Evolutionary conservation across 495 filamentous ascomycete species (phyloP).

Genomic region (Apiosordaria backusii): DNA sequence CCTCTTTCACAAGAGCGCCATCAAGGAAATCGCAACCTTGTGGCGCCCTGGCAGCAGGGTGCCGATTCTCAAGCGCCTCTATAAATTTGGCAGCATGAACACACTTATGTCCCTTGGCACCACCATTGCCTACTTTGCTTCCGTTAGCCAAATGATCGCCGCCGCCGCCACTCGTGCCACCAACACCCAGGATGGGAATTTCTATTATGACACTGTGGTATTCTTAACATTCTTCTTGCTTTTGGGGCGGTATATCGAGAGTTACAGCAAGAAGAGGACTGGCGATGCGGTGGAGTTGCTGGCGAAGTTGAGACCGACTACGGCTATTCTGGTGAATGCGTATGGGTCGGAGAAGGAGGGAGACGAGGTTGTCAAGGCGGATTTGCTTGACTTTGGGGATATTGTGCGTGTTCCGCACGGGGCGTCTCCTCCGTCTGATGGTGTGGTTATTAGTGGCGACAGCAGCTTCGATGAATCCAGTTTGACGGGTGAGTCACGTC

Average conservation of each 20-base stretch:
- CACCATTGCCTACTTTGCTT: slow-evolving; percentile 81
- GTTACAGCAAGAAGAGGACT: slow-evolving; percentile 88
- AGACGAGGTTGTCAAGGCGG: slow-evolving; percentile 53
- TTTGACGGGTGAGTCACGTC: slow-evolving; percentile 82
- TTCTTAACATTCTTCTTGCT: slow-evolving; percentile 92
- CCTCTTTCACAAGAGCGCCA: slow-evolving; percentile 73
- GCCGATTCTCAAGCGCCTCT: slow-evolving; percentile 73
- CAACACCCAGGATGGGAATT: slow-evolving; percentile 50
- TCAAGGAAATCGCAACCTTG: slow-evolving; percentile 73
- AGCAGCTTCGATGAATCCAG: slow-evolving; percentile 85
- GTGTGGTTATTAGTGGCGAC: slow-evolving; percentile 59
- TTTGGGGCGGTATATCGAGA: slow-evolving; percentile 72
- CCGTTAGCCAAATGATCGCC: slow-evolving; percentile 71
- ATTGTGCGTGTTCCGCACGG: slow-evolving; percentile 72
- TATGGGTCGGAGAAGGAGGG: slow-evolving; percentile 32
- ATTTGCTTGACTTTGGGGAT: slow-evolving; percentile 81
- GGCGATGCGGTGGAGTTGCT: slow-evolving; percentile 83
- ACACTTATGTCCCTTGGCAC: slow-evolving; percentile 88
- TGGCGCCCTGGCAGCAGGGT: slow-evolving; percentile 79
- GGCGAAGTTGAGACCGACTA: slow-evolving; percentile 71
- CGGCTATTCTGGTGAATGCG: slow-evolving; percentile 65
- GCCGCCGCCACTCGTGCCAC: slow-evolving; percentile 48
- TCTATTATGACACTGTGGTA: slow-evolving; percentile 93
- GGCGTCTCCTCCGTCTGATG: slow-evolving; percentile 81
- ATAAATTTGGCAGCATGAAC: slow-evolving; percentile 96